Percentiles rank a stretch among this genome's conserved stretches.
Conservation (phyloP, 2,329 filamentous ascomycete species). For the Pestalotiopsis sp. region DNA sequence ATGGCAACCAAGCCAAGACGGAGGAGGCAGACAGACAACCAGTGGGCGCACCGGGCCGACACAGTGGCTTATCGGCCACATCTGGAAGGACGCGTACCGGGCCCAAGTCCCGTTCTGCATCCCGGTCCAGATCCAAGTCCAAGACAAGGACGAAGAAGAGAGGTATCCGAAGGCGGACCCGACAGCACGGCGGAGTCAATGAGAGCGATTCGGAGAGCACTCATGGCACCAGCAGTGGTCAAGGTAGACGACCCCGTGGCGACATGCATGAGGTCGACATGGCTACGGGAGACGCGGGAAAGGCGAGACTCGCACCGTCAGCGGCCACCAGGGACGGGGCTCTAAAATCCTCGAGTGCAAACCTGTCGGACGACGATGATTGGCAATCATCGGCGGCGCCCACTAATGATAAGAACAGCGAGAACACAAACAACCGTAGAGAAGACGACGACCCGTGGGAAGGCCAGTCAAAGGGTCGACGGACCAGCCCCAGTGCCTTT, state of each 20-base stretch:
- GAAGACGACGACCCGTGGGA: too few species aligned
- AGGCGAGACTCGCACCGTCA: too few species aligned
- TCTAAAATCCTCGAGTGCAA: too few species aligned
- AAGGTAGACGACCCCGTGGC: background rate
- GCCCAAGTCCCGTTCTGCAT: background rate
- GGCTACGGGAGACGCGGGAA: too few species aligned
- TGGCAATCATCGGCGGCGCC: too few species aligned
- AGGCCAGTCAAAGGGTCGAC: too few species aligned
- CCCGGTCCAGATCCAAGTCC: background rate
- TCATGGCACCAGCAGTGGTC: background rate
- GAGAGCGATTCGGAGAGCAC: background rate
- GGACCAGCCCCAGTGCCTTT: background rate
- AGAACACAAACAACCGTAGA: too few species aligned
- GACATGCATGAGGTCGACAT: background rate
- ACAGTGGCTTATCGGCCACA: background rate
- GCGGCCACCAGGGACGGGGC: too few species aligned
- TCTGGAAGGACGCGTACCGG: background rate
- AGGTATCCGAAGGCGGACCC: background rate
- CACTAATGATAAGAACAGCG: too few species aligned
- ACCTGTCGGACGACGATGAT: too few species aligned
- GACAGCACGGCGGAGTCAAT: background rate
- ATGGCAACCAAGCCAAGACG: background rate
- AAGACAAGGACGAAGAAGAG: background rate
- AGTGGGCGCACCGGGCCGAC: background rate
- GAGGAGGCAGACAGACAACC: background rate